Conservation (phyloP, 768 basidiomycete genomes). For the Leccinum truebloodii region DNA sequence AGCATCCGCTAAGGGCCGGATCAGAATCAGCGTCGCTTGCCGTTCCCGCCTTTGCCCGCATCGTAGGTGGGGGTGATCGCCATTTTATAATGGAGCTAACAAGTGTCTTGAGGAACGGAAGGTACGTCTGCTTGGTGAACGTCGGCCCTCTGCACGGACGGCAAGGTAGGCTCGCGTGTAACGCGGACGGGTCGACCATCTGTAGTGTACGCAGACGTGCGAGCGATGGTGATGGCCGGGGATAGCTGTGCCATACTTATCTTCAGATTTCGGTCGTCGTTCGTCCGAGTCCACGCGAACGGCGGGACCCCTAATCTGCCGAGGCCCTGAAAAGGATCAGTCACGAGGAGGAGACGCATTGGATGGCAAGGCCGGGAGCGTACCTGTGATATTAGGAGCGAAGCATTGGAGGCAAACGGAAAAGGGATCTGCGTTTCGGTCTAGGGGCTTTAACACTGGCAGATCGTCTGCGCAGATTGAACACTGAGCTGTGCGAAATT, state of each 20-base stretch:
- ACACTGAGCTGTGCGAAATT: too few relatives aligned
- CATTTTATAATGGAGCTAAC: constrained; percentile 78
- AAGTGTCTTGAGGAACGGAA: constrained; percentile 83
- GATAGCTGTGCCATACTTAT: constrained; percentile 65
- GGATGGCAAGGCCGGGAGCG: constrained; percentile 7
- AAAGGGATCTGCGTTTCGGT: too few relatives aligned
- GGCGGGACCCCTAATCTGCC: constrained; percentile 71
- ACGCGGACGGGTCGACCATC: constrained; percentile 41
- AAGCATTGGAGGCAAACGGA: too few relatives aligned
- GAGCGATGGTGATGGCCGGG: constrained; percentile 42
- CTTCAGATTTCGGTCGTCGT: constrained; percentile 5
- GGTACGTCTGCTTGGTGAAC: constrained; percentile 71
- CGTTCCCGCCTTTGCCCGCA: neutral
- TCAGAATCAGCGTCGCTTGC: constrained; percentile 69
- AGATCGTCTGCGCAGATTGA: too few relatives aligned
- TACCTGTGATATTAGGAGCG: constrained; percentile 48
- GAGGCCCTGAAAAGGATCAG: constrained; percentile 55
- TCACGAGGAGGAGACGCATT: neutral
- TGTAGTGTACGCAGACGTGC: constrained; percentile 21
- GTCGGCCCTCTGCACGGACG: constrained; percentile 51
- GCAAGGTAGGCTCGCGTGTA: constrained; percentile 42
- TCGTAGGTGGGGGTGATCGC: constrained; percentile 51
- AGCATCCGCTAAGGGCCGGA: constrained; percentile 62
- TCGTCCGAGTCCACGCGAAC: neutral
- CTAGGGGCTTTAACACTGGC: too few relatives aligned